Conservation (phyloP, 2,329 filamentous ascomycete genomes). For the Allantophomopsis lycopodina region DNA sequence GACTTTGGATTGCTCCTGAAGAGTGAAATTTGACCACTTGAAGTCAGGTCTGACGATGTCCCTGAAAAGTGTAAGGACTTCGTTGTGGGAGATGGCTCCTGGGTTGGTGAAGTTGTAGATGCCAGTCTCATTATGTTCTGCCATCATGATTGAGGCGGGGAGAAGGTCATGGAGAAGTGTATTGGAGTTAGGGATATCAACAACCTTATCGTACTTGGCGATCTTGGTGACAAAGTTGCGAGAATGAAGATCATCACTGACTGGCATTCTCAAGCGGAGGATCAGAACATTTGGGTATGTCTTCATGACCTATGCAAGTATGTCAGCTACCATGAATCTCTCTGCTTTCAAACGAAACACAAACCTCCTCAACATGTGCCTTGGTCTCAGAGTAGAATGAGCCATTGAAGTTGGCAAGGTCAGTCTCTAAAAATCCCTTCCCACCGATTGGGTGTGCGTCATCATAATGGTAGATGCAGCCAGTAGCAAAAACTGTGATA, state of each 20-base stretch:
- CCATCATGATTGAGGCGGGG: slow-evolving; percentile 43
- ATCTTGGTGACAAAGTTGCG: slow-evolving; percentile 62
- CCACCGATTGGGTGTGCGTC: slow-evolving; percentile 45
- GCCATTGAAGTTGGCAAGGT: slow-evolving; percentile 49
- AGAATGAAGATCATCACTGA: slow-evolving; percentile 51
- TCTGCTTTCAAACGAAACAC: slow-evolving; percentile 7
- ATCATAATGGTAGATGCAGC: slow-evolving; percentile 54
- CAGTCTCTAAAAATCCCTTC: slow-evolving; percentile 44
- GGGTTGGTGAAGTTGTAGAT: slow-evolving; percentile 62
- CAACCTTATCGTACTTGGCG: slow-evolving; percentile 46
- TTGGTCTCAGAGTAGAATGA: slow-evolving; percentile 59
- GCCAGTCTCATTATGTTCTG: slow-evolving; percentile 46
- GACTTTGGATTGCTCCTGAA: slow-evolving; percentile 53
- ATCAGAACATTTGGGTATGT: slow-evolving; percentile 47
- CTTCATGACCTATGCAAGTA: slow-evolving; percentile 36
- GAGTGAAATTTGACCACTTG: slow-evolving; percentile 50
- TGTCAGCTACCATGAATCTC: not conserved
- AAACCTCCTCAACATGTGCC: slow-evolving; percentile 48
- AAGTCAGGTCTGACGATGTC: slow-evolving; percentile 47
- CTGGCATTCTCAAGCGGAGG: slow-evolving; percentile 55
- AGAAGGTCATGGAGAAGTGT: slow-evolving; percentile 52
- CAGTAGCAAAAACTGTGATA: slow-evolving; percentile 52
- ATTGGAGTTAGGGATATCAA: slow-evolving; percentile 57
- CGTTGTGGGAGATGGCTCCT: slow-evolving; percentile 57
- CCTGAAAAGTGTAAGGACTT: slow-evolving; percentile 48